Evolutionary conservation across 805 yeast species (phyloP), one percentile per base, ranked within the genome.

Genomic region (Suhomyces prunicola): DNA sequence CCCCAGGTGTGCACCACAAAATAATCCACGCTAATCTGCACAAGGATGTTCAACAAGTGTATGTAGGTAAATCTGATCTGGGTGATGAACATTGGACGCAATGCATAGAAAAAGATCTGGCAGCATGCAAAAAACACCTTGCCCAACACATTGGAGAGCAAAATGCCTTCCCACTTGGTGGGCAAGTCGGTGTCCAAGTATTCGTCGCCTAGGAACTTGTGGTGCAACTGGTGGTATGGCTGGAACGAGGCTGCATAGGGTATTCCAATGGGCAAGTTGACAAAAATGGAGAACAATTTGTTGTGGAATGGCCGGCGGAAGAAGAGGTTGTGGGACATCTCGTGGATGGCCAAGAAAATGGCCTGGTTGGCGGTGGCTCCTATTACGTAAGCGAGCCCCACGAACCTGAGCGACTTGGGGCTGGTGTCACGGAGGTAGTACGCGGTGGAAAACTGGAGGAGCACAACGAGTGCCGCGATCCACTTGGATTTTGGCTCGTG

Each of bases 181-280:
- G 97, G 97, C 56, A 91, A 74, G 67, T 91, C 97, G 0, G 97
- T 87, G 70, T 91, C 97, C 60, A 82, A 83, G 49, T 79, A 76
- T 61, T 84, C 87, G 66, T 91, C 96, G 17, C 97, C 97, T 63
- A 88, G 71, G 63, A 88, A 90, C 69, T 91, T 91, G 72, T 91
- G 97, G 65, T 91, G 97, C 36, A 91, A 74, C 67, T 90, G 90
- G 65, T 91, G 97, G 68, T 91, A 91, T 6, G 97, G 97, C 55
- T 88, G 87, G 74, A 91, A 81, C 56, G 89, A 86, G 0, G 97
- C 97, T 39, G 90, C 82, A 70, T 90, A 91, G 0, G 97, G 97
- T 23, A 91, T 78, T 1, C 97, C 97, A 50, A 91, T 88, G 1
- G 97, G 97, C 39, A 89, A 71, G 66, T 91, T 91, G 36, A 90